Conservation (phyloP, 2,329 filamentous ascomycete species). For the Neonectria sp. region DNA sequence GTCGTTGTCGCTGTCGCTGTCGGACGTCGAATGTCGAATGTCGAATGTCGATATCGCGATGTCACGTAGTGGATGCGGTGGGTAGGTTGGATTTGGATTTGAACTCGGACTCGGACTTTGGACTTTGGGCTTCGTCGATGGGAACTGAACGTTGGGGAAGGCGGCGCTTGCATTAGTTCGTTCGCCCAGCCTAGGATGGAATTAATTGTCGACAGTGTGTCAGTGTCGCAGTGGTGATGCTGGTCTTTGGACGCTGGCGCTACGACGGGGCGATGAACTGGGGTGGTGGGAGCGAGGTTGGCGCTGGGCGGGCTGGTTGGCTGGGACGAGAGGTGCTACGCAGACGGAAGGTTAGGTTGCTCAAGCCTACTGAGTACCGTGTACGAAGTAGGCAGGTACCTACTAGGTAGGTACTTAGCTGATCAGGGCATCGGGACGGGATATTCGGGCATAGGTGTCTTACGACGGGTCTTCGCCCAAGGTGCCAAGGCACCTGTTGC, state of each 20-base stretch:
- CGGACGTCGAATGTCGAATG: neutral
- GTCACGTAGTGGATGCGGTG: neutral
- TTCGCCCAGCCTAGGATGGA: conserved; percentile 31
- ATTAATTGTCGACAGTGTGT: conserved; percentile 39
- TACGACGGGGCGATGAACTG: conserved; percentile 34
- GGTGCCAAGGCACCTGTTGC: neutral
- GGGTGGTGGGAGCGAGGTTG: conserved; percentile 32
- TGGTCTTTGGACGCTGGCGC: conserved; percentile 40
- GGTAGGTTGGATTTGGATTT: conserved; percentile 10
- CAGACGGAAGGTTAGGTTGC: conserved; percentile 7
- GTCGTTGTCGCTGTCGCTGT: conserved; percentile 1
- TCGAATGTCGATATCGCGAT: neutral
- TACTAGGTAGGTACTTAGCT: too few species aligned
- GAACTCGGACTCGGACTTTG: neutral
- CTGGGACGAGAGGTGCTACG: conserved; percentile 13
- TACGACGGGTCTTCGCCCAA: neutral
- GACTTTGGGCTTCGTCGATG: conserved; percentile 19
- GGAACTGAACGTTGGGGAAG: conserved; percentile 21
- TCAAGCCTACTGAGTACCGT: neutral
- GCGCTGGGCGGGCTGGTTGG: conserved; percentile 20
- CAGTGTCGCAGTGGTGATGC: conserved; percentile 33
- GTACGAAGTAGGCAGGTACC: neutral
- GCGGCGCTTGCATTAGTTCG: conserved; percentile 29
- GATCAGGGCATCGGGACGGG: neutral
- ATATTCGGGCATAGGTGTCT: neutral